These are phyloP conservation scores for Trametes cinnabarina DNA, from an alignment of 768 basidiomycete genomes.

Conservation along the genomic window DNA sequence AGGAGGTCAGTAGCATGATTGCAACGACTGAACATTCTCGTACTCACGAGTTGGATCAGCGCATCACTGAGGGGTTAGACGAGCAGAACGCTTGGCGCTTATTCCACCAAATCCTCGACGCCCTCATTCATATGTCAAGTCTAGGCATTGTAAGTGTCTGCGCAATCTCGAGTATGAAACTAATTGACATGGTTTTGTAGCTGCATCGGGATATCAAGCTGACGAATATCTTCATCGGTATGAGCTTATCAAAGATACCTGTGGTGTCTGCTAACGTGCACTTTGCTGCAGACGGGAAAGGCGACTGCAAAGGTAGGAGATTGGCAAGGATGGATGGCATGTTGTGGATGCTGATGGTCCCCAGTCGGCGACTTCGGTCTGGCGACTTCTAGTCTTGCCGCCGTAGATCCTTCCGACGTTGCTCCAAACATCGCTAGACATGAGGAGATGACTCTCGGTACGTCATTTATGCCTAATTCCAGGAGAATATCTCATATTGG, in stretches of 20 bases:
- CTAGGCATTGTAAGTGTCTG: constrained; percentile 68
- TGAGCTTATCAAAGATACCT: constrained; percentile 19
- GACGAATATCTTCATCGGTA: constrained; percentile 92
- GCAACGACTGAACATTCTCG: too few species aligned
- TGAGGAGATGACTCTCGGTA: constrained; percentile 75
- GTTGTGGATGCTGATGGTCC: neutral
- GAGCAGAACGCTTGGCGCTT: constrained; percentile 89
- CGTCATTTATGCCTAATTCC: neutral
- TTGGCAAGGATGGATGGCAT: neutral
- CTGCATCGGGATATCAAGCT: constrained; percentile 89
- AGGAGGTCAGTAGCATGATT: constrained; percentile 52
- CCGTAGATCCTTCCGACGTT: constrained; percentile 72
- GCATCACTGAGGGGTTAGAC: constrained; percentile 74
- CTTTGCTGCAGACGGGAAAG: constrained; percentile 63
- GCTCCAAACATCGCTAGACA: constrained; percentile 45
- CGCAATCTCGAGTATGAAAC: neutral
- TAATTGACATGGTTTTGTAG: constrained; percentile 29
- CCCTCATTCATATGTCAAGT: constrained; percentile 84
- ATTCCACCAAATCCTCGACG: constrained; percentile 87
- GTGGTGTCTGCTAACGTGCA: neutral
- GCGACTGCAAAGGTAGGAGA: constrained; percentile 71
- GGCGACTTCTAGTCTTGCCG: constrained; percentile 78
- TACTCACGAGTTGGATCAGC: constrained; percentile 33
- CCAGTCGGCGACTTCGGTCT: constrained; percentile 92
- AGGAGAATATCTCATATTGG: neutral